A percentile compares a stretch with the other conserved stretches of the same genome.
phyloP scores from a whole-genome alignment of 768 basidiomycete species.

The Lentinula sp. region DNA sequence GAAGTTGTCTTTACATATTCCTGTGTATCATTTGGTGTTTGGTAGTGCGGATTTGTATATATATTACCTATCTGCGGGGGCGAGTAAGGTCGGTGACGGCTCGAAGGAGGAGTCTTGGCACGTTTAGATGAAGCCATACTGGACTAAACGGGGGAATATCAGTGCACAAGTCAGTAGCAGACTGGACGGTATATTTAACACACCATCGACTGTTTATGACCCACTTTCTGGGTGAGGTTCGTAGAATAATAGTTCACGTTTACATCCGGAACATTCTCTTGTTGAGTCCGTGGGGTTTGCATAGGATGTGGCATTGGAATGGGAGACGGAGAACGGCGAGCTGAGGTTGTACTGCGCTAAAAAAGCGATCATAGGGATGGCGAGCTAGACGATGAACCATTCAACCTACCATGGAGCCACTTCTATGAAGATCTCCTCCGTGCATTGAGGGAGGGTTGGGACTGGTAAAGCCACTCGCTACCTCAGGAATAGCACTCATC shows the following conservation, averaged over 20 bases:
- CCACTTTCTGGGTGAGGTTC: neutral
- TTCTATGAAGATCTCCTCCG: conserved; percentile 20
- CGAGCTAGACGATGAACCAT: neutral
- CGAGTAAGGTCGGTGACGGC: neutral
- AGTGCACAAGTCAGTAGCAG: neutral
- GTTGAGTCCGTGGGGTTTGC: neutral
- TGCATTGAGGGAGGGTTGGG: conserved; percentile 22
- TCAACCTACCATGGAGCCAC: conserved; percentile 30
- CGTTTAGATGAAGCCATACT: neutral
- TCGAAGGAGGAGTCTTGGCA: conserved; percentile 1
- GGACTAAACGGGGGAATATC: neutral
- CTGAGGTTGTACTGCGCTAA: conserved; percentile 1
- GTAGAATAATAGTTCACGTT: neutral
- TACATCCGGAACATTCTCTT: neutral
- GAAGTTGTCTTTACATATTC: neutral
- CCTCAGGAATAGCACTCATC: conserved; percentile 54
- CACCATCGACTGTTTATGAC: conserved; percentile 1
- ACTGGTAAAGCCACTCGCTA: conserved; percentile 34
- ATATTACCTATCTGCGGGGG: neutral
- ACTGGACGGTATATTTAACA: neutral
- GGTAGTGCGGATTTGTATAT: conserved; percentile 4
- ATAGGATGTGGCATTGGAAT: neutral
- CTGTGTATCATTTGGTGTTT: neutral
- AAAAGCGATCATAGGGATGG: neutral
- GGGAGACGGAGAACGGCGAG: neutral